Percentiles rank a stretch among this genome's conserved stretches.
phyloP scores from a whole-genome alignment of 2,329 filamentous ascomycete genomes.

The Neocucurbitaria cava region DNA sequence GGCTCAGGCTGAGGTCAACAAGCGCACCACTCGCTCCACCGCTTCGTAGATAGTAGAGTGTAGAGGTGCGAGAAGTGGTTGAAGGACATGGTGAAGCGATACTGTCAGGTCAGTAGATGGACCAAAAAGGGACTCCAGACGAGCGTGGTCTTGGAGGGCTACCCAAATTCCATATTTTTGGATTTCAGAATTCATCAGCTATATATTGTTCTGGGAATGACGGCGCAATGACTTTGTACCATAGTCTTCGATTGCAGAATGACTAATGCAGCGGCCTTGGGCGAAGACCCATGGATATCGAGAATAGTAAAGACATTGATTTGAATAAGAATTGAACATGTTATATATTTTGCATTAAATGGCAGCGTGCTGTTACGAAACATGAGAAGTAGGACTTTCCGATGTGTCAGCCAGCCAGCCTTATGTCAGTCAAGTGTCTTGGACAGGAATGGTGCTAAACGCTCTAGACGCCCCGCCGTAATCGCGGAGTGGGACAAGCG shows the following conservation, averaged over 20 bases:
- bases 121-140: constrained; percentile 21
- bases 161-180: constrained; percentile 24
- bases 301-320: constrained; percentile 6
- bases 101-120: constrained; percentile 1
- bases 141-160: constrained; percentile 20
- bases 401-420: too few species aligned
- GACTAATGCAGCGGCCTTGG: constrained; percentile 21
- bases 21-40: constrained; percentile 61
- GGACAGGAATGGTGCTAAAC: too few species aligned
- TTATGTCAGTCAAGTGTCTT: too few species aligned
- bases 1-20: constrained; percentile 73
- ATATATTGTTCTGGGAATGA: constrained; percentile 34
- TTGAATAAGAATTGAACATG: constrained; percentile 1
- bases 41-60: constrained; percentile 33
- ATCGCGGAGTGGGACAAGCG: constrained; percentile 2
- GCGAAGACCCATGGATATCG: constrained; percentile 5
- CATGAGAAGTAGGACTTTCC: too few species aligned
- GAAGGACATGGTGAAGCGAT: neutral
- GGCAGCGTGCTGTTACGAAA: neutral
- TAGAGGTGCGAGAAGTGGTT: neutral
- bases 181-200: constrained; percentile 28
- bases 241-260: constrained; percentile 33
- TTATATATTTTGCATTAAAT: neutral
- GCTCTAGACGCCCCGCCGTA: constrained; percentile 8
- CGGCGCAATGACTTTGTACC: constrained; percentile 39